A percentile compares a stretch with the other conserved stretches of the same genome.
Conservation (phyloP, 306 rosid genomes). For the Rosa chinensis region DNA sequence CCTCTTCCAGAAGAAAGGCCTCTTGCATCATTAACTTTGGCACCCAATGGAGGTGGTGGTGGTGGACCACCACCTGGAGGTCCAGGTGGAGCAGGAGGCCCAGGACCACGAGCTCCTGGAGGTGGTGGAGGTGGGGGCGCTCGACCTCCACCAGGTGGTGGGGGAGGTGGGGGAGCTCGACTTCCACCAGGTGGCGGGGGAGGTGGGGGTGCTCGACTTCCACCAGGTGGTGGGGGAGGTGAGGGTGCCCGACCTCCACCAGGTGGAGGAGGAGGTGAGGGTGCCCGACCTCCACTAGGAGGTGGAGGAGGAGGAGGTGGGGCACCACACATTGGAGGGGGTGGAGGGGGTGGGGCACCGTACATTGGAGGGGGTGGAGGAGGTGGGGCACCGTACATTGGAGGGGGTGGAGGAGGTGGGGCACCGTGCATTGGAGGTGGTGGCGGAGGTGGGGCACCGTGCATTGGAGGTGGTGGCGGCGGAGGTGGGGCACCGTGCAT, state of each 20-base stretch:
- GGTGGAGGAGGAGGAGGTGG: conserved; percentile 24
- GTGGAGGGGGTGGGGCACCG: neutral
- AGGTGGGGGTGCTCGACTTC: conserved; percentile 33
- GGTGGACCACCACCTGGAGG: conserved; percentile 56
- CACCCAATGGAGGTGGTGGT: conserved; percentile 37
- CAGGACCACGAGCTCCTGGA: conserved; percentile 21
- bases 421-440: conserved; percentile 11
- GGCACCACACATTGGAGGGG: neutral
- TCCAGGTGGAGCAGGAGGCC: conserved; percentile 33
- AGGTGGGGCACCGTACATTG: conserved; percentile 23
- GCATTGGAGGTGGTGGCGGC: conserved; percentile 18
- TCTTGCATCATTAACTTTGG: conserved; percentile 35
- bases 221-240: conserved; percentile 49
- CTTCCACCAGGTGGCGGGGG: conserved; percentile 36
- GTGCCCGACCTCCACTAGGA: conserved; percentile 21
- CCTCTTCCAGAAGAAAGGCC: conserved; percentile 65
- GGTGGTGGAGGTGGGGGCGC: conserved; percentile 42
- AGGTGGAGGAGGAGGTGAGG: conserved; percentile 39
- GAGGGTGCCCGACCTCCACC: conserved; percentile 24
- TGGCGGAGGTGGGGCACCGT: conserved; percentile 27
- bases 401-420: conserved; percentile 45
- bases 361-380: conserved; percentile 34
- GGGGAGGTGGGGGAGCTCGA: conserved; percentile 41
- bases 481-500: neutral
- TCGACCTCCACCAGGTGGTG: conserved; percentile 31